Evolutionary conservation across 1,284 basidiomycete genomes (phyloP).

Genomic region (Cryptococcus sp.): DNA sequence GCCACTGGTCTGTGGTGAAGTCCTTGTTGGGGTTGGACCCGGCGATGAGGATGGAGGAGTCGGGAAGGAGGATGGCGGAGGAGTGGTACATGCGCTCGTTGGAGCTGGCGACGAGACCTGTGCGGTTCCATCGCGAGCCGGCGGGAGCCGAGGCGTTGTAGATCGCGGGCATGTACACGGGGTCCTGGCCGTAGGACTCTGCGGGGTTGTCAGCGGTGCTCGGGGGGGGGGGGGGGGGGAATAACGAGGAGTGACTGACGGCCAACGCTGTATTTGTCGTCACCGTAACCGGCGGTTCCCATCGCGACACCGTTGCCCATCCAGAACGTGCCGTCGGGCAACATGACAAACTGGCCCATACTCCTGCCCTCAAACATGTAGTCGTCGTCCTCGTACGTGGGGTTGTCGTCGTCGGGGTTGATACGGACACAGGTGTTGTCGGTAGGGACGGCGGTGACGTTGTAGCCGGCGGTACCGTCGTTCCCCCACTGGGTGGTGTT

Average conservation of each 20-base stretch:
- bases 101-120: slow-evolving; percentile 57
- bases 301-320: slow-evolving; percentile 71
- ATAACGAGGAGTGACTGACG: slow-evolving; percentile 11
- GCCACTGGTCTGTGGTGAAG: slow-evolving; percentile 51
- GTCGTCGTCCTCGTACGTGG: slow-evolving; percentile 64
- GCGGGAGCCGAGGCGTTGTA: slow-evolving; percentile 64
- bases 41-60: slow-evolving; percentile 79
- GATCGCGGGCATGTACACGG: slow-evolving; percentile 47
- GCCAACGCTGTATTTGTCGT: slow-evolving; percentile 42
- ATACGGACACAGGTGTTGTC: slow-evolving; percentile 56
- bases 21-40: slow-evolving; percentile 93
- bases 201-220: neutral
- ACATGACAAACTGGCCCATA: slow-evolving; percentile 68
- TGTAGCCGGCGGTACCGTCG: slow-evolving; percentile 46
- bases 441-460: slow-evolving; percentile 49
- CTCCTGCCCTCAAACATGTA: slow-evolving; percentile 69
- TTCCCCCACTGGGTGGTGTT: slow-evolving; percentile 54
- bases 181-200: slow-evolving; percentile 48
- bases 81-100: slow-evolving; percentile 85
- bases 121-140: slow-evolving; percentile 70
- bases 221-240: neutral
- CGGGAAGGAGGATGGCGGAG: slow-evolving; percentile 80
- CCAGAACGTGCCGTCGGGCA: slow-evolving; percentile 49
- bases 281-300: slow-evolving; percentile 59
- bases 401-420: slow-evolving; percentile 66